A percentile compares a stretch with the other conserved stretches of the same genome.
Conservation (phyloP, 306 rosid genomes). For the Astragalus membranaceus region DNA sequence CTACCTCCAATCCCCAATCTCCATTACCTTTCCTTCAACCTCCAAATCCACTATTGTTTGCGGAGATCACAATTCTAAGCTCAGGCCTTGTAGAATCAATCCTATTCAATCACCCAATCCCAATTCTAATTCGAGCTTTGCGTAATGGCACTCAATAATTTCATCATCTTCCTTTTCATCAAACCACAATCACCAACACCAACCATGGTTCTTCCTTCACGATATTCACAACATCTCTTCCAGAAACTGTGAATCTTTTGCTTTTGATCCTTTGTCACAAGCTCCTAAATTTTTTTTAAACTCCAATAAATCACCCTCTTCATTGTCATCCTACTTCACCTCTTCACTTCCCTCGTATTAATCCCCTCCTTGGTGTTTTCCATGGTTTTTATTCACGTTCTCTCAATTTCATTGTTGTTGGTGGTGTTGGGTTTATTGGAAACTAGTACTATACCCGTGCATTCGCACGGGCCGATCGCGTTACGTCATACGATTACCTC, state of each 20-base stretch:
- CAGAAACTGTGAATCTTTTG: slow-evolving; percentile 67
- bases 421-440: slow-evolving; percentile 72
- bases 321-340: slow-evolving; percentile 30
- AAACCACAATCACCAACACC: not conserved
- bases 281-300: slow-evolving; percentile 52
- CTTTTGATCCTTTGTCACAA: slow-evolving; percentile 68
- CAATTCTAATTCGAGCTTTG: slow-evolving; percentile 42
- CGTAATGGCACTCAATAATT: too few relatives aligned
- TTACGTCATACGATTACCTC: too few relatives aligned
- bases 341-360: slow-evolving; percentile 67
- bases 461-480: too few relatives aligned
- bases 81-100: slow-evolving; percentile 51
- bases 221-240: slow-evolving; percentile 78
- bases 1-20: too few relatives aligned
- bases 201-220: slow-evolving; percentile 77
- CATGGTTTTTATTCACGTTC: not conserved
- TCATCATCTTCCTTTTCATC: slow-evolving; percentile 45
- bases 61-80: slow-evolving; percentile 44
- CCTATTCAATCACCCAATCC: slow-evolving; percentile 59
- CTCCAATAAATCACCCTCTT: slow-evolving; percentile 36
- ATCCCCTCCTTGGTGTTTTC: slow-evolving; percentile 80
- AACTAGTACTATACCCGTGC: too few relatives aligned
- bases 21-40: too few relatives aligned
- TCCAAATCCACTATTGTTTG: too few relatives aligned
- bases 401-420: slow-evolving; percentile 52